A percentile compares a stretch with the other conserved stretches of the same genome.
phyloP scores from a whole-genome alignment of 495 filamentous ascomycete genomes.

The Aspergillus sclerotiicarbonarius region DNA sequence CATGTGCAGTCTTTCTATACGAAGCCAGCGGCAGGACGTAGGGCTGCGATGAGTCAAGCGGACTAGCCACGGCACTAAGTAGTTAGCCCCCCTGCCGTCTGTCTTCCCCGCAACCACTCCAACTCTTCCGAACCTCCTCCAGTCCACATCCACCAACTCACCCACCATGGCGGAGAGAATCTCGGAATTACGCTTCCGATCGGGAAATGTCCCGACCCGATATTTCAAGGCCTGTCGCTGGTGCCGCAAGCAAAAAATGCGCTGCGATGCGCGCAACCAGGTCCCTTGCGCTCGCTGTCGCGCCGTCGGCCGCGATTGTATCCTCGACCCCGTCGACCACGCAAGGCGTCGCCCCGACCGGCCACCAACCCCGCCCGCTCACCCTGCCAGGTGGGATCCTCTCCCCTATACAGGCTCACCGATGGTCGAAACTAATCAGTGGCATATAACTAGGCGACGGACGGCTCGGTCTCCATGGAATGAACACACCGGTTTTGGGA shows the following conservation, averaged over 20 bases:
- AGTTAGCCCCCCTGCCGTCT: too few species aligned
- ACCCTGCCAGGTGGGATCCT: background rate
- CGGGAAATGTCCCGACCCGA: constrained; percentile 35
- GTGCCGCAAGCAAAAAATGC: constrained; percentile 44
- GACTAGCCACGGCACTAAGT: too few species aligned
- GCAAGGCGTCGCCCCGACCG: constrained; percentile 29
- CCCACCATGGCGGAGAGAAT: constrained; percentile 4
- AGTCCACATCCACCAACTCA: background rate
- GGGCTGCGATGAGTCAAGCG: too few species aligned
- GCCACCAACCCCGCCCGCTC: background rate
- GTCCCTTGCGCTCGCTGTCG: constrained; percentile 43
- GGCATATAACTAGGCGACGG: constrained; percentile 16
- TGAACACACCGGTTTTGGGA: constrained; percentile 27
- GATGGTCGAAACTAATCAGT: background rate
- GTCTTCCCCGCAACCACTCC: background rate
- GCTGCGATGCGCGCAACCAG: constrained; percentile 42
- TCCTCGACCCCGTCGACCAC: constrained; percentile 37
- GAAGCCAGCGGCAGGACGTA: too few species aligned
- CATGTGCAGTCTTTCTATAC: too few species aligned
- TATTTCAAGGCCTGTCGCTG: constrained; percentile 45
- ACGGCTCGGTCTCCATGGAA: constrained; percentile 27
- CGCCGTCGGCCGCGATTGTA: constrained; percentile 38
- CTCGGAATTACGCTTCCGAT: constrained; percentile 8
- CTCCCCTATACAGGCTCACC: background rate
- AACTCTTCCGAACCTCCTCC: background rate